These are phyloP conservation scores for Colletotrichum lini DNA, from an alignment of 2,329 filamentous ascomycete genomes.

Conservation along the genomic window DNA sequence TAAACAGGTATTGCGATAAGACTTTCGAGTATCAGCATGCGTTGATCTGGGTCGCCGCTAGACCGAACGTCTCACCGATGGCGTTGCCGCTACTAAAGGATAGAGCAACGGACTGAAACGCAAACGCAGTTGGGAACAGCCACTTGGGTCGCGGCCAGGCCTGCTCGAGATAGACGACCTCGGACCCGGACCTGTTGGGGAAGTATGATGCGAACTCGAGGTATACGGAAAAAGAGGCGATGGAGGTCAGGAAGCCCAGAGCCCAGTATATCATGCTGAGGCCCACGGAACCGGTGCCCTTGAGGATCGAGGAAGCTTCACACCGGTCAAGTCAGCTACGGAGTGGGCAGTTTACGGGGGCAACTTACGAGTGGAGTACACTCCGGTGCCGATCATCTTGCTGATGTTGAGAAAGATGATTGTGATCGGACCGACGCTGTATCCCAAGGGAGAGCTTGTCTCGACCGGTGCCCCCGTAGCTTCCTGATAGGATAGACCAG, in stretches of 20 bases:
- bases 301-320: conserved; percentile 64
- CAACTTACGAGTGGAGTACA: background rate
- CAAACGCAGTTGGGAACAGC: conserved; percentile 51
- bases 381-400: background rate
- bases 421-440: conserved; percentile 68
- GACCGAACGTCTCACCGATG: background rate
- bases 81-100: background rate
- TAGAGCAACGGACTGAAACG: background rate
- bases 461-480: conserved; percentile 72
- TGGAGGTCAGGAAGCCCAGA: conserved; percentile 71
- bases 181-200: conserved; percentile 74
- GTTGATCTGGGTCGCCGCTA: too few species aligned
- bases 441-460: conserved; percentile 69
- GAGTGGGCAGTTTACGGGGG: background rate
- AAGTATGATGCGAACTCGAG: conserved; percentile 76
- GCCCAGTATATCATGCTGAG: conserved; percentile 75
- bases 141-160: conserved; percentile 74
- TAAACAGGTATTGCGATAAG: background rate
- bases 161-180: conserved; percentile 79
- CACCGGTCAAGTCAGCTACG: conserved; percentile 52
- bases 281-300: conserved; percentile 72
- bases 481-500: conserved; percentile 69
- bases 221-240: conserved; percentile 69
- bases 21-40: background rate
- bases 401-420: conserved; percentile 63